A percentile compares a stretch with the other conserved stretches of the same genome.
phyloP scores from a whole-genome alignment of 305 asterid species.

The Solanum aculeatissimum region DNA sequence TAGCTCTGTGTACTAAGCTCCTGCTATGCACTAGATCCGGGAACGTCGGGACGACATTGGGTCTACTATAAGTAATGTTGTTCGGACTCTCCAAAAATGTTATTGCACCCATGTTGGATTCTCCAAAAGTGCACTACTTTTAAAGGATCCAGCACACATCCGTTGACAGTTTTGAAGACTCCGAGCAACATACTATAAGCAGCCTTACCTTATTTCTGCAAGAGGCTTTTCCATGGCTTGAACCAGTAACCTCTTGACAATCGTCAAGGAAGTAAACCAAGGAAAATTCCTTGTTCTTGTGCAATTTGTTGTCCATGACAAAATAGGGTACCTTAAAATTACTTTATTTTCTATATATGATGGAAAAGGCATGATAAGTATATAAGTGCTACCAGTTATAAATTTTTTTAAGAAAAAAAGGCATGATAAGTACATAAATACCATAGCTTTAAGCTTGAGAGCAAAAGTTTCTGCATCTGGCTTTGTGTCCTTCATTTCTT shows the following conservation, averaged over 20 bases:
- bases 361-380: not conserved
- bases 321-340: not conserved
- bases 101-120: not conserved
- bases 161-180: not conserved
- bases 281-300: not conserved
- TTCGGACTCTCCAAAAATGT: not conserved
- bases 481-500: conserved; percentile 13
- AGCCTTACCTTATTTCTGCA: not conserved
- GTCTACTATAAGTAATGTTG: not conserved
- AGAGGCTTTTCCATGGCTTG: not conserved
- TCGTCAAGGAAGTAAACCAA: not conserved
- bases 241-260: not conserved
- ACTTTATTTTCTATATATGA: not conserved
- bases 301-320: not conserved
- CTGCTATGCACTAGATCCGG: not conserved
- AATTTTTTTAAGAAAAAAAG: not conserved
- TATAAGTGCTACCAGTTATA: not conserved
- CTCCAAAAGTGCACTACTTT: not conserved
- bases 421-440: not conserved
- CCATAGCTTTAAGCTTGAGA: conserved; percentile 28
- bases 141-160: not conserved
- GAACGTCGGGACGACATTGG: not conserved
- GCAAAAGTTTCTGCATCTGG: conserved; percentile 30
- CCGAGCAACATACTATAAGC: not conserved
- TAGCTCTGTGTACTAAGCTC: not conserved